Evolutionary conservation across 2,329 filamentous ascomycete species (phyloP).

Genomic region (Berkeleyomyces basicola): DNA sequence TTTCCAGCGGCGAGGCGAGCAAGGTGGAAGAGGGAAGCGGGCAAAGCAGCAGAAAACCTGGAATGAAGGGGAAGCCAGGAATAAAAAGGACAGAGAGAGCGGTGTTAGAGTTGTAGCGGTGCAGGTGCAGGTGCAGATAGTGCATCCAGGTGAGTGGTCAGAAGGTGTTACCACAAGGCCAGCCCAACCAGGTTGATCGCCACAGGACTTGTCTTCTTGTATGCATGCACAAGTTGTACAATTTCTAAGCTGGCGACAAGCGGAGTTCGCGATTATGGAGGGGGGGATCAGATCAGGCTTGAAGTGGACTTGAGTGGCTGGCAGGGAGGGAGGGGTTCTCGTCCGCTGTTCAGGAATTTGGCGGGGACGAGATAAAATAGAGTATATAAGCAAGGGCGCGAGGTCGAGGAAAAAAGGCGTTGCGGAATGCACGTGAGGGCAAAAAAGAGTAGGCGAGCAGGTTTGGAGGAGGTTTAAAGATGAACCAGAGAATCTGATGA

Average conservation of each 20-base stretch:
- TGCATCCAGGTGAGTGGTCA: neutral
- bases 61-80: slow-evolving; percentile 1
- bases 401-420: neutral
- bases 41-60: neutral
- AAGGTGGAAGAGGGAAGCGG: neutral
- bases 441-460: neutral
- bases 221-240: neutral
- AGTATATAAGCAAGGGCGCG: neutral
- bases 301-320: neutral
- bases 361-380: neutral
- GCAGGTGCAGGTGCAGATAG: neutral
- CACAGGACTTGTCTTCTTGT: neutral
- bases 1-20: neutral
- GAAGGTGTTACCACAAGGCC: neutral
- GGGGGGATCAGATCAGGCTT: neutral
- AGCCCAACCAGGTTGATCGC: neutral
- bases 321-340: slow-evolving; percentile 1
- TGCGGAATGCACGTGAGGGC: neutral
- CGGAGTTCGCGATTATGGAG: neutral
- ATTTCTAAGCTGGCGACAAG: neutral
- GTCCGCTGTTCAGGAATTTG: neutral
- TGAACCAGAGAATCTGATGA: neutral
- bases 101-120: slow-evolving; percentile 2
- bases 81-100: neutral
- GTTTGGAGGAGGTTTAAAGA: neutral